A percentile compares a stretch with the other conserved stretches of the same genome.
phyloP scores from a whole-genome alignment of 2,329 filamentous ascomycete genomes.

The Trichoderma polysporum region DNA sequence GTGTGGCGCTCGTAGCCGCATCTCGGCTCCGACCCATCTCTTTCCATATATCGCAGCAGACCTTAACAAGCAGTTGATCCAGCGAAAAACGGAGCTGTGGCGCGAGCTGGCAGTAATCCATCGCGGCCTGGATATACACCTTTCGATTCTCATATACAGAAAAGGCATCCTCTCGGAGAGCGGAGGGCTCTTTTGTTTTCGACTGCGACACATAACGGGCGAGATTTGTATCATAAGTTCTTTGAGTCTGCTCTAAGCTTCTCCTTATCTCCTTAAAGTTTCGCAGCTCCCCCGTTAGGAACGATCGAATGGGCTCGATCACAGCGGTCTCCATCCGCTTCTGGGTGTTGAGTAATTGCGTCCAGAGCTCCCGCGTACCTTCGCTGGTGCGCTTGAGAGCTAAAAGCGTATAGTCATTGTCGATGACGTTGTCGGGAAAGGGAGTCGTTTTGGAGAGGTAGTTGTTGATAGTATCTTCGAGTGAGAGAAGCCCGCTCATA shows the following conservation, averaged over 20 bases:
- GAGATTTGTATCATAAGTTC: constrained; percentile 77
- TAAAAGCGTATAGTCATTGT: constrained; percentile 91
- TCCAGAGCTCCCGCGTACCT: constrained; percentile 85
- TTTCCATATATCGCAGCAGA: constrained; percentile 84
- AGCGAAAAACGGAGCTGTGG: constrained; percentile 81
- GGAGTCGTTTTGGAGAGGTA: constrained; percentile 75
- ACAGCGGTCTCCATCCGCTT: constrained; percentile 76
- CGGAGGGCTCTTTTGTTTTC: constrained; percentile 91
- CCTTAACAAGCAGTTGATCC: constrained; percentile 80
- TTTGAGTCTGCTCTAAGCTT: constrained; percentile 75
- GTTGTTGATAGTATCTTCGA: constrained; percentile 76
- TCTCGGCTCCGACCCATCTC: constrained; percentile 77
- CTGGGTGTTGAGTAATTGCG: constrained; percentile 67
- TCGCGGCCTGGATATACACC: constrained; percentile 82
- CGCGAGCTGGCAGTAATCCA: constrained; percentile 89
- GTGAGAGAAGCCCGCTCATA: constrained; percentile 62
- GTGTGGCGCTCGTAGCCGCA: constrained; percentile 60
- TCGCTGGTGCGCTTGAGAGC: constrained; percentile 84
- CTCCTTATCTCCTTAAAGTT: constrained; percentile 83
- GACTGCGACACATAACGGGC: constrained; percentile 80
- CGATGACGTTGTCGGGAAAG: constrained; percentile 79
- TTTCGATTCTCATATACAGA: constrained; percentile 90
- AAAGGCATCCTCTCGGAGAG: constrained; percentile 91
- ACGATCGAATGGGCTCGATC: constrained; percentile 77
- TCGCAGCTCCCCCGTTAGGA: constrained; percentile 75